Evolutionary conservation across 306 rosid genomes (phyloP).

Genomic region (Cucurbita argyrosperma): DNA sequence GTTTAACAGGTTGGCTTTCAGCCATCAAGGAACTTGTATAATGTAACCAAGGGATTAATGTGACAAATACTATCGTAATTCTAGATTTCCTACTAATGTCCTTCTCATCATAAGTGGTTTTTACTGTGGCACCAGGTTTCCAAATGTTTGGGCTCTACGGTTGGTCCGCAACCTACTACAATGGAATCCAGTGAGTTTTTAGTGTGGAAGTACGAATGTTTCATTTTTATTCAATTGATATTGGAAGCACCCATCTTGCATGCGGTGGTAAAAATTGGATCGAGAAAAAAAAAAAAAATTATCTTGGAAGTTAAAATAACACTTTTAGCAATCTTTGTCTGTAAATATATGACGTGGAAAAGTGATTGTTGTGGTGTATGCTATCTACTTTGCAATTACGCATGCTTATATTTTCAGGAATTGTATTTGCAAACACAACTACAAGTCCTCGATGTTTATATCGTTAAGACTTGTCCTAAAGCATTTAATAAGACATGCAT

Average conservation of each 20-base stretch:
- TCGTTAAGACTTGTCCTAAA: not conserved
- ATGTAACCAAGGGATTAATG: not conserved
- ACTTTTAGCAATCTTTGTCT: not conserved
- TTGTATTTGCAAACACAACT: not conserved
- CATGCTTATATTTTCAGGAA: not conserved
- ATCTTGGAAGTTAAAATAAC: not conserved
- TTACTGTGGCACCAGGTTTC: constrained; percentile 37
- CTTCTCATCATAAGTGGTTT: constrained; percentile 10
- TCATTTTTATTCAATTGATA: not conserved
- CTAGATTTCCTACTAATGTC: not conserved
- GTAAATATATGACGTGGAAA: not conserved
- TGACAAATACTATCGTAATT: not conserved
- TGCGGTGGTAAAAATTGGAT: not conserved
- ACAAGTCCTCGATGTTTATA: not conserved
- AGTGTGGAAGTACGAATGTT: not conserved
- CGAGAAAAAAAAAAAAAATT: not conserved
- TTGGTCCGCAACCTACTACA: constrained; percentile 62
- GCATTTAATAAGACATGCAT: not conserved
- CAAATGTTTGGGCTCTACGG: constrained; percentile 67
- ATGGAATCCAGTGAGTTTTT: constrained; percentile 79
- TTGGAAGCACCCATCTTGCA: not conserved
- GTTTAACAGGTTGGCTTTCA: not conserved
- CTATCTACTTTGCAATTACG: not conserved
- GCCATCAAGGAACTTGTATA: not conserved
- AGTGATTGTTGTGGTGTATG: not conserved